Evolutionary conservation across 768 basidiomycete species (phyloP), one percentile per base, ranked within the genome.

Genomic region (Mycena latifolia): DNA sequence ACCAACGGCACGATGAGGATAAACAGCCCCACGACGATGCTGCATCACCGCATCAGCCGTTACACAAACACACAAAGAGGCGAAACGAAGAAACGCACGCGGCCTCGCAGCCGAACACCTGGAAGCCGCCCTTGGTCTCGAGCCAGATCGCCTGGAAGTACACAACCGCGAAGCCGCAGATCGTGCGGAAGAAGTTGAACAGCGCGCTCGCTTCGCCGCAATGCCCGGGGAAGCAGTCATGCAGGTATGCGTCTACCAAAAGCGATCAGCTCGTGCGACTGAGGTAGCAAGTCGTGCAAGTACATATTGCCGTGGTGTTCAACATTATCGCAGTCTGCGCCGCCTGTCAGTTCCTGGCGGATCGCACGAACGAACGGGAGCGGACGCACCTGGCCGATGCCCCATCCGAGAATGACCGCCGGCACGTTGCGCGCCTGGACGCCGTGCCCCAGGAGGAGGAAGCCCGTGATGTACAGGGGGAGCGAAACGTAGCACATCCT

Each of bases 121-220:
- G 77, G 33, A 84, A 67, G 5, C 82, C 80, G 35, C 84, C 84
- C 27, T 77, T 69, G 63, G 75, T 77, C 47, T 69, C 69, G 9
- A 82, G 80, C 84, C 84, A 84, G 17, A 77, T 77, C 2, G 81
- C 77, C 56, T 84, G 84, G 70, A 82, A 85, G 72, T 80, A 85
- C 2, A 84, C 81, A 17, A 85, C 82, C 37, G 78, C 77, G 72
- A 85, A 85, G 9, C 83, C 80, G 2, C 71, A 70, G 12, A 80
- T 73, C 0, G 71, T 72, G 12, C 83, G 77, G 12, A 78, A 75
- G 37, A 83, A 76, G 63, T 84, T 84, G 69, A 84, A 73, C 41
- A 84, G 69, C 7, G 83, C 80, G 50, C 79, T 79, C n/a, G 78
- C 77, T 69, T 85, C 83, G 28, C 83, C 83, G 71, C 80, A 66